A percentile compares a stretch with the other conserved stretches of the same genome.
Conservation (phyloP, 331 rosid genomes). For the Arachis monticola region DNA sequence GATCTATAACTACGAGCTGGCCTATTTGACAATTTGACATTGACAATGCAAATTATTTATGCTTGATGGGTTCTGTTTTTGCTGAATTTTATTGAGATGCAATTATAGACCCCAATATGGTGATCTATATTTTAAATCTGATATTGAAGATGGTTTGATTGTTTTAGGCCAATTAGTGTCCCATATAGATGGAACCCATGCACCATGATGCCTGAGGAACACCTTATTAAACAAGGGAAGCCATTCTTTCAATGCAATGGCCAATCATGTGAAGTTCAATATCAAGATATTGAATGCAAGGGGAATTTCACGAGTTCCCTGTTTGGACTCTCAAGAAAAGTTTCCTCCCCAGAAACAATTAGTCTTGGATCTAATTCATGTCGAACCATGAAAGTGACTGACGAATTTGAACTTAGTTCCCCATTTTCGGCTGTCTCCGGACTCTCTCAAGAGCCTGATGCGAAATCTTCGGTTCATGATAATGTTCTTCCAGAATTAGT, state of each 20-base stretch:
- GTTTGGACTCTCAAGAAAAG: slow-evolving; percentile 56
- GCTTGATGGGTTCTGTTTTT: background rate
- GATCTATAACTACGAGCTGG: background rate
- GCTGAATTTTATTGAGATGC: background rate
- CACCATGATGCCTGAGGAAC: slow-evolving; percentile 54
- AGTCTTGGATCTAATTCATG: slow-evolving; percentile 64
- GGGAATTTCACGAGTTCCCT: slow-evolving; percentile 51
- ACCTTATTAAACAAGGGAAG: slow-evolving; percentile 50
- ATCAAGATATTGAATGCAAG: slow-evolving; percentile 49
- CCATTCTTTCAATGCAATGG: slow-evolving; percentile 43
- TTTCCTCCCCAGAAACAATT: slow-evolving; percentile 75
- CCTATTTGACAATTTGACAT: background rate
- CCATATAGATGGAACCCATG: slow-evolving; percentile 76
- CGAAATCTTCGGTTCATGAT: slow-evolving; percentile 53
- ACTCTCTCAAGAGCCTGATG: slow-evolving; percentile 64
- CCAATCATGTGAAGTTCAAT: slow-evolving; percentile 50
- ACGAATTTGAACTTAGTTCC: slow-evolving; percentile 71
- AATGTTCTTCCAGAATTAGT: slow-evolving; percentile 42
- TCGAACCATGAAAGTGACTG: slow-evolving; percentile 61
- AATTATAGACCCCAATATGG: background rate
- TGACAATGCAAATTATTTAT: background rate
- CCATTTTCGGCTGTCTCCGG: slow-evolving; percentile 77
- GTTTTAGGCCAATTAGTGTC: slow-evolving; percentile 72
- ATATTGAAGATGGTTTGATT: slow-evolving; percentile 33
- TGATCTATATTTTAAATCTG: slow-evolving; percentile 16